These are phyloP conservation scores for Rhodotorula sp. DNA, from an alignment of 1,284 basidiomycete species.

Conservation along the genomic window DNA sequence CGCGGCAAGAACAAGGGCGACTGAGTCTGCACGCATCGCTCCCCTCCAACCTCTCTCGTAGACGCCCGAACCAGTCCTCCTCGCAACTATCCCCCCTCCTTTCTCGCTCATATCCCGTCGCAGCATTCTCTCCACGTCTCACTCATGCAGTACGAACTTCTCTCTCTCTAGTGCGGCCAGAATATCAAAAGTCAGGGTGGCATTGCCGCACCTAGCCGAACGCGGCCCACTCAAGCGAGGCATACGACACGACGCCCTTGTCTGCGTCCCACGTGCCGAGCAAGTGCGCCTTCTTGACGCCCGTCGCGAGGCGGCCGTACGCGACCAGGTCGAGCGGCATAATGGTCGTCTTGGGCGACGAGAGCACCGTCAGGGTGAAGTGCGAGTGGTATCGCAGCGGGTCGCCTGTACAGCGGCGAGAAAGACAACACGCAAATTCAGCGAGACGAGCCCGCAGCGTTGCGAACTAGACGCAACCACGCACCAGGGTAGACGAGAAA, in stretches of 20 bases:
- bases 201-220: constrained; percentile 27
- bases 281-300: constrained; percentile 94
- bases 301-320: constrained; percentile 91
- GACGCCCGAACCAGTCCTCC: too few relatives aligned
- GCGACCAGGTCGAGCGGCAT: constrained; percentile 90
- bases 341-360: constrained; percentile 63
- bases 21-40: background rate
- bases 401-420: constrained; percentile 64
- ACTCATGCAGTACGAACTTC: background rate
- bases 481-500: constrained; percentile 93
- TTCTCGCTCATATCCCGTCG: too few relatives aligned
- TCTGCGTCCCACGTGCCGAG: constrained; percentile 82
- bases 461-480: constrained; percentile 37
- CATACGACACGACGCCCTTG: constrained; percentile 46
- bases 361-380: constrained; percentile 80
- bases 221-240: constrained; percentile 41
- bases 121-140: background rate
- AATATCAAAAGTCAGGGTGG: background rate
- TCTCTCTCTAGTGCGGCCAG: background rate
- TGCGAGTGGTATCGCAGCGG: constrained; percentile 96
- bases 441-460: background rate
- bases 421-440: background rate
- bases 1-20: constrained; percentile 24
- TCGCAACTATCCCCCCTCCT: too few relatives aligned
- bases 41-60: background rate